Evolutionary conservation across 2,329 filamentous ascomycete species (phyloP).

Genomic region (Trichophyton rubrum): DNA sequence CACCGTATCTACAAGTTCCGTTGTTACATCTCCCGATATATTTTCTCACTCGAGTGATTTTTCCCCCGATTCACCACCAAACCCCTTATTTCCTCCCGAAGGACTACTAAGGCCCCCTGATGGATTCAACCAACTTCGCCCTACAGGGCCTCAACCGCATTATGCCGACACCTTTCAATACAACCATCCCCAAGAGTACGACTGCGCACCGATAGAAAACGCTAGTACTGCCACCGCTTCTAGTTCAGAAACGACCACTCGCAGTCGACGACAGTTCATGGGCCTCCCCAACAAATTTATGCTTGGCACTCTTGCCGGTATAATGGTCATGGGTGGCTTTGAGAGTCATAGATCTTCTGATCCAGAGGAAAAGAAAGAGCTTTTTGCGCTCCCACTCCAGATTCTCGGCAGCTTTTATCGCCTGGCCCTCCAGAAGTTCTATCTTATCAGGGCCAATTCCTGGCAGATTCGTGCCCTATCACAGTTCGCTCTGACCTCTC

Average conservation of each 20-base stretch:
- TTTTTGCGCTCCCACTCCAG: constrained; percentile 52
- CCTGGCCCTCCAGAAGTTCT: constrained; percentile 17
- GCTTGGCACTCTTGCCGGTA: constrained; percentile 78
- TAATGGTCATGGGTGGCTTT: constrained; percentile 83
- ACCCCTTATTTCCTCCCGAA: constrained; percentile 26
- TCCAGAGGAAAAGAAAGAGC: constrained; percentile 38
- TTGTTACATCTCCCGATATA: constrained; percentile 26
- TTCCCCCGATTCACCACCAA: constrained; percentile 21
- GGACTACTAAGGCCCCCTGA: constrained; percentile 35
- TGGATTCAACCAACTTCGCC: constrained; percentile 31
- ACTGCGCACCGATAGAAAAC: constrained; percentile 12
- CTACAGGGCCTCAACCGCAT: constrained; percentile 22
- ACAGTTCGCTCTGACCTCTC: constrained; percentile 39
- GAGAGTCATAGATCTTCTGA: constrained; percentile 48
- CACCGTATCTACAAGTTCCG: constrained; percentile 27
- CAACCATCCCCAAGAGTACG: constrained; percentile 19
- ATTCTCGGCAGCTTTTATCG: constrained; percentile 35
- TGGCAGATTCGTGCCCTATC: constrained; percentile 28
- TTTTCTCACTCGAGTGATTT: constrained; percentile 30
- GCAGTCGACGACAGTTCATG: constrained; percentile 32
- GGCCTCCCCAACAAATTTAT: constrained; percentile 59
- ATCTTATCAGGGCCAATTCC: constrained; percentile 18
- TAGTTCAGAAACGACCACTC: constrained; percentile 27
- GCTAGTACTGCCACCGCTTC: constrained; percentile 15
- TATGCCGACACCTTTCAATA: constrained; percentile 25